phyloP scores from a whole-genome alignment of 768 basidiomycete genomes.

The Podaxis mareebaensis region DNA sequence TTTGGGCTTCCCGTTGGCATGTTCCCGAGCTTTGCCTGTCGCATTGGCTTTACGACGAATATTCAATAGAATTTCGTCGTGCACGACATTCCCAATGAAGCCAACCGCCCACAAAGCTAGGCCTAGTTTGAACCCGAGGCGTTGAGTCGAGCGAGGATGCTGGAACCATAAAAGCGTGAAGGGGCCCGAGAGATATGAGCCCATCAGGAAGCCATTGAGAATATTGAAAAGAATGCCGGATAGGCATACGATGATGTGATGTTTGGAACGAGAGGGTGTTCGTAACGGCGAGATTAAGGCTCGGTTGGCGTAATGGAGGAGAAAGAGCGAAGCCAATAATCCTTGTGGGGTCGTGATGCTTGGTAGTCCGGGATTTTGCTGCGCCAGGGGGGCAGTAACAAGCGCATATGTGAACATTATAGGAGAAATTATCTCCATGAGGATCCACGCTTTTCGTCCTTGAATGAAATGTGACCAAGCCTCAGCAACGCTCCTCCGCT shows the following conservation, averaged over 20 bases:
- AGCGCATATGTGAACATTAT: slow-evolving; percentile 51
- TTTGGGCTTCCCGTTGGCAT: slow-evolving; percentile 7
- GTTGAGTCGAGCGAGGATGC: slow-evolving; percentile 26
- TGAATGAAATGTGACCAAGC: background rate
- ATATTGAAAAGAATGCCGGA: slow-evolving; percentile 65
- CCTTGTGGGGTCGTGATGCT: slow-evolving; percentile 41
- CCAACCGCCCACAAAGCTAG: slow-evolving; percentile 70
- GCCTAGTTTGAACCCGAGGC: slow-evolving; percentile 61
- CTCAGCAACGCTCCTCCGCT: background rate
- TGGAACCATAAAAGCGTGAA: slow-evolving; percentile 44
- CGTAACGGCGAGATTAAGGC: slow-evolving; percentile 78
- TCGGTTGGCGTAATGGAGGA: slow-evolving; percentile 84
- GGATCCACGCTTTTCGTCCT: slow-evolving; percentile 75
- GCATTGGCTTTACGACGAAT: slow-evolving; percentile 66
- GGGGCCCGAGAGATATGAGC: slow-evolving; percentile 66
- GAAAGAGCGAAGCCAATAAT: slow-evolving; percentile 57
- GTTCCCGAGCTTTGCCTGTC: slow-evolving; percentile 7
- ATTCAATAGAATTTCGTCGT: slow-evolving; percentile 88
- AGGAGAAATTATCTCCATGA: slow-evolving; percentile 75
- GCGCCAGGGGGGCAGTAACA: slow-evolving; percentile 47
- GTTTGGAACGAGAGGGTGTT: slow-evolving; percentile 75
- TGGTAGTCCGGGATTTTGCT: slow-evolving; percentile 29
- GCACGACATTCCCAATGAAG: slow-evolving; percentile 76
- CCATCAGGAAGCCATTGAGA: slow-evolving; percentile 71
- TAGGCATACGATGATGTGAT: slow-evolving; percentile 67